These are phyloP conservation scores for Cyberlindnera galapagoensis DNA, from an alignment of 805 yeast species.

Conservation along the genomic window DNA sequence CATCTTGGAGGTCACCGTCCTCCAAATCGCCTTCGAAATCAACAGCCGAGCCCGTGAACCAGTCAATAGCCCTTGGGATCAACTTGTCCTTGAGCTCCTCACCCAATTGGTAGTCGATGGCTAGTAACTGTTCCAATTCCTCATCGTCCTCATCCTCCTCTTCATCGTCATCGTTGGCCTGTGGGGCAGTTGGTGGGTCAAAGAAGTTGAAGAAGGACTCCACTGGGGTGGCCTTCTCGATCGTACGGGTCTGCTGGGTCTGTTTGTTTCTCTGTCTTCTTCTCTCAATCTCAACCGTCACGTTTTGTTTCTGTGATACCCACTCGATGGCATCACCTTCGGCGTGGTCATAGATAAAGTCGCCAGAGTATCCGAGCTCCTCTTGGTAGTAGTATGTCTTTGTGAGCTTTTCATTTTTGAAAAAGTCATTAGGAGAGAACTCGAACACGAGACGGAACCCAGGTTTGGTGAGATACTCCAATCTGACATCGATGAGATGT, in stretches of 20 bases:
- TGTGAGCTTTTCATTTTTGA: slow-evolving; percentile 63
- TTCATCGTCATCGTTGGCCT: slow-evolving; percentile 43
- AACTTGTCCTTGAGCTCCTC: slow-evolving; percentile 94
- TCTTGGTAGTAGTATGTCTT: slow-evolving; percentile 93
- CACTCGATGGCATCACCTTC: slow-evolving; percentile 85
- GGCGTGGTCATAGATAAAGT: slow-evolving; percentile 94
- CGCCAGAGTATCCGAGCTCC: slow-evolving; percentile 91
- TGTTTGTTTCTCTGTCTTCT: slow-evolving; percentile 96
- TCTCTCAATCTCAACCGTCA: slow-evolving; percentile 82
- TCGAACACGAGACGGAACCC: slow-evolving; percentile 86
- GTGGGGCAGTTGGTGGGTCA: slow-evolving; percentile 80
- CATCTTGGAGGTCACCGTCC: slow-evolving; percentile 61
- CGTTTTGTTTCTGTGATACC: slow-evolving; percentile 73
- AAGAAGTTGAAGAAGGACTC: slow-evolving; percentile 96
- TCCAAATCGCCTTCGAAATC: slow-evolving; percentile 64
- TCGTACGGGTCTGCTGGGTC: slow-evolving; percentile 93
- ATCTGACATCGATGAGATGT: slow-evolving; percentile 59
- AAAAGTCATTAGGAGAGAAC: slow-evolving; percentile 69
- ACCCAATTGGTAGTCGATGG: slow-evolving; percentile 90
- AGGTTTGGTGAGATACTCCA: slow-evolving; percentile 76
- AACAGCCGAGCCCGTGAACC: slow-evolving; percentile 97
- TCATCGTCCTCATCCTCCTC: slow-evolving; percentile 53
- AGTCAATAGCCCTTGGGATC: slow-evolving; percentile 93
- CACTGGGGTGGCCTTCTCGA: slow-evolving; percentile 89
- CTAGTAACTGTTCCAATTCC: slow-evolving; percentile 78